Conservation (phyloP, 2,329 filamentous ascomycete genomes). For the Neofusicoccum sp. region DNA sequence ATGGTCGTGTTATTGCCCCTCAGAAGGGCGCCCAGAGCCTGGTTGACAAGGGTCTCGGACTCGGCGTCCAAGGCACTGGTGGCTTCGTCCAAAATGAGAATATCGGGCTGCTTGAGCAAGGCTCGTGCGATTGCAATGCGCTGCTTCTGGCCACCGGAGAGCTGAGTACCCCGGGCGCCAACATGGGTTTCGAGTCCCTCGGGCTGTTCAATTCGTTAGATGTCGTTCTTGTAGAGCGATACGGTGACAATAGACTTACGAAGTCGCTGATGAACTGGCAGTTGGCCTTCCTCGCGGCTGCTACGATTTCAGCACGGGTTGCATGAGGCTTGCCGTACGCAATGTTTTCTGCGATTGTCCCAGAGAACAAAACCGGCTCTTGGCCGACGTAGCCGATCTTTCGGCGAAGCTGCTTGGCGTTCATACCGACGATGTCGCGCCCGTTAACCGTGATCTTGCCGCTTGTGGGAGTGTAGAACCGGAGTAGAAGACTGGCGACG, state of each 20-base stretch:
- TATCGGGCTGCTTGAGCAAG: constrained; percentile 92
- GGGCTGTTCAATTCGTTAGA: constrained; percentile 50
- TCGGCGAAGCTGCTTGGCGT: constrained; percentile 85
- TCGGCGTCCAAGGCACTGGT: constrained; percentile 95
- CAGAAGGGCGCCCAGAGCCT: constrained; percentile 77
- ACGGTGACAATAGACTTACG: constrained; percentile 44
- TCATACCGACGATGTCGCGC: constrained; percentile 78
- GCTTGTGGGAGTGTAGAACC: constrained; percentile 82
- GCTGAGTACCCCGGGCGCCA: constrained; percentile 85
- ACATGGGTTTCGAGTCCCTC: constrained; percentile 93
- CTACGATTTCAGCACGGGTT: constrained; percentile 74
- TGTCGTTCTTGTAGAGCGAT: constrained; percentile 9
- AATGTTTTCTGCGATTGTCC: constrained; percentile 84
- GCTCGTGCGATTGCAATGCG: constrained; percentile 95
- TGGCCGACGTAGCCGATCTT: constrained; percentile 95
- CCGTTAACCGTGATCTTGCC: constrained; percentile 83
- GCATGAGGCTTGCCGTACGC: constrained; percentile 83
- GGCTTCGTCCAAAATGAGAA: constrained; percentile 90
- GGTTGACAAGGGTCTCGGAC: constrained; percentile 93
- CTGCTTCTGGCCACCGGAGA: constrained; percentile 96
- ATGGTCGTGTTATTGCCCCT: constrained; percentile 92
- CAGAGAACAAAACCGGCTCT: constrained; percentile 89
- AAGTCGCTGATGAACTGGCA: constrained; percentile 97
- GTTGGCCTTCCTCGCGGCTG: constrained; percentile 86
- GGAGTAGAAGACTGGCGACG: constrained; percentile 82